Percentiles rank a stretch among this genome's conserved stretches.
Conservation (phyloP, 2,329 filamentous ascomycete species). For the Sporothrix globosa region DNA sequence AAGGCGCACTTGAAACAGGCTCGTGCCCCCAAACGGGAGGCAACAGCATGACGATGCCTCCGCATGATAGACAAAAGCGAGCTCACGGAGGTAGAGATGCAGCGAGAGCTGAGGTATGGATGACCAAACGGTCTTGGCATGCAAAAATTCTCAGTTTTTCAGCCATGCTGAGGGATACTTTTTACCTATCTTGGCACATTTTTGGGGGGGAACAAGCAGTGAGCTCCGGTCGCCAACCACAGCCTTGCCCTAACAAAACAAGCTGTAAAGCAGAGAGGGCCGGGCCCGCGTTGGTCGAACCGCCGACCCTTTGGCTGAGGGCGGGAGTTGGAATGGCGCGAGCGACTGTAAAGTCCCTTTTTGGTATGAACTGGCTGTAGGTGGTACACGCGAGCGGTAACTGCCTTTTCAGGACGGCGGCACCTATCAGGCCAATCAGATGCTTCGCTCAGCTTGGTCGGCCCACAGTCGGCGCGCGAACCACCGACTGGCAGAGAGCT, state of each 20-base stretch:
- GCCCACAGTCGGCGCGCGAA: conserved; percentile 24
- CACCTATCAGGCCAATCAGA: conserved; percentile 16
- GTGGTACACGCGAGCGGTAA: not conserved
- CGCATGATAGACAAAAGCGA: conserved; percentile 5
- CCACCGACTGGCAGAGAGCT: not conserved
- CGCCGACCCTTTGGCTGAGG: not conserved
- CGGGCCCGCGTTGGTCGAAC: conserved; percentile 22
- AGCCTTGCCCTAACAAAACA: too few species aligned
- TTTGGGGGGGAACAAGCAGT: not conserved
- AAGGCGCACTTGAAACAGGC: not conserved
- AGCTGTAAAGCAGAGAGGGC: too few species aligned
- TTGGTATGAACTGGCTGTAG: not conserved
- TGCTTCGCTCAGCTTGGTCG: not conserved
- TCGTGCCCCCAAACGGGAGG: not conserved
- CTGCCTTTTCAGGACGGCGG: not conserved
- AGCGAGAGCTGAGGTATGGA: not conserved
- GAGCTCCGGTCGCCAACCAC: not conserved
- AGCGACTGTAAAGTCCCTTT: conserved; percentile 4
- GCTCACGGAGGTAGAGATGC: not conserved
- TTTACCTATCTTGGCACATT: too few species aligned
- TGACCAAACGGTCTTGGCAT: too few species aligned
- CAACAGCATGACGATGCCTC: not conserved
- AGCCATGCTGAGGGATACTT: not conserved
- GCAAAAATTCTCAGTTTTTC: not conserved
- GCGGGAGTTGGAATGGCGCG: conserved; percentile 12